Percentiles rank a stretch among this genome's conserved stretches.
Evolutionary conservation across 805 yeast species (phyloP).

Genomic region (Ogataea populi-albae): DNA sequence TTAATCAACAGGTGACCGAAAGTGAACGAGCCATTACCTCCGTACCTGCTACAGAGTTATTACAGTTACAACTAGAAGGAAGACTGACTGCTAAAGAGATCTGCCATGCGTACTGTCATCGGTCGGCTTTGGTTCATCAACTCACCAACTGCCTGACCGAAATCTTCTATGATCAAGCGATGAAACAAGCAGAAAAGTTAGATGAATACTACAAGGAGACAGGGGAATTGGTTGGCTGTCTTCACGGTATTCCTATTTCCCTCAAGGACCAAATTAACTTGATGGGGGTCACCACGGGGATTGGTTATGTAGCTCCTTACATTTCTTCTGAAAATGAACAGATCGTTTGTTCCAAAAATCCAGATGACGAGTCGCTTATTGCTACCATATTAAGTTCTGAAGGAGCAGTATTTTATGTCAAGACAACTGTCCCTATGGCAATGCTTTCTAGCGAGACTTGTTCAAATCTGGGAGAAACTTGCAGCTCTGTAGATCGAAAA

Average conservation of each 20-base stretch:
- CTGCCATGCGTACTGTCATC: slow-evolving; percentile 39
- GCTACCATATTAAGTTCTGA: slow-evolving; percentile 33
- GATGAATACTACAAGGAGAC: slow-evolving; percentile 35
- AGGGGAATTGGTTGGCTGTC: slow-evolving; percentile 39
- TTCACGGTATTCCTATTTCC: slow-evolving; percentile 46
- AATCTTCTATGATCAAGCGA: slow-evolving; percentile 40
- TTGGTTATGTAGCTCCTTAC: slow-evolving; percentile 37
- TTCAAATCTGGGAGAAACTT: slow-evolving; percentile 37
- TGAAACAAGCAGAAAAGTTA: slow-evolving; percentile 37
- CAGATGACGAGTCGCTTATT: slow-evolving; percentile 29
- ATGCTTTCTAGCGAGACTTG: slow-evolving; percentile 41
- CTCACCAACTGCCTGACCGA: slow-evolving; percentile 42
- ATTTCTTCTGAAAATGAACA: slow-evolving; percentile 28
- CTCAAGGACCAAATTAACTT: slow-evolving; percentile 44
- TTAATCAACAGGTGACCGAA: slow-evolving; percentile 23
- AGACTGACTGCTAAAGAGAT: slow-evolving; percentile 35
- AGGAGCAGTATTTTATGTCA: slow-evolving; percentile 43
- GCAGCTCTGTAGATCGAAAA: slow-evolving; percentile 37
- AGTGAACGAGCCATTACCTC: slow-evolving; percentile 23
- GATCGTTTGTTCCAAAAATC: slow-evolving; percentile 27
- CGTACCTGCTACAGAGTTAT: slow-evolving; percentile 24
- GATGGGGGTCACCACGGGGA: slow-evolving; percentile 38
- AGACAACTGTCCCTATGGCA: slow-evolving; percentile 44
- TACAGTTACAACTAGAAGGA: slow-evolving; percentile 29
- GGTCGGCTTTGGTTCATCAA: slow-evolving; percentile 43